A percentile compares a stretch with the other conserved stretches of the same genome.
Conservation (phyloP, 2,329 filamentous ascomycete genomes). For the Ramichloridium luteum region DNA sequence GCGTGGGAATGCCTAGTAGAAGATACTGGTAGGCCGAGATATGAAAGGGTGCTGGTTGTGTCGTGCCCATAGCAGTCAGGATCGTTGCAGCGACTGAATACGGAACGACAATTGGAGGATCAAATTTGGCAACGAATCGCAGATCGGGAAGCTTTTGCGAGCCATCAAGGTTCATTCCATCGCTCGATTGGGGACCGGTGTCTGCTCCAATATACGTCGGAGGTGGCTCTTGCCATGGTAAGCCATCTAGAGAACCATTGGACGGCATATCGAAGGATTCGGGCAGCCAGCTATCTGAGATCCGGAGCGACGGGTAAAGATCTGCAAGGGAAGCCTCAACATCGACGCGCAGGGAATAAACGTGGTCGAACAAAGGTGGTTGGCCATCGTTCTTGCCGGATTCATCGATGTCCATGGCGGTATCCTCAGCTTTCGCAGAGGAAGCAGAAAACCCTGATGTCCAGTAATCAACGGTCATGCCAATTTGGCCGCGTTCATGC, state of each 20-base stretch:
- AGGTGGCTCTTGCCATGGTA: conserved; percentile 57
- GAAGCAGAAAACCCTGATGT: conserved; percentile 4
- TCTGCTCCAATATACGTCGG: conserved; percentile 41
- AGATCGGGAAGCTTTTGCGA: conserved; percentile 51
- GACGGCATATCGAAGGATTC: conserved; percentile 56
- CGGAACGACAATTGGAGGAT: conserved; percentile 61
- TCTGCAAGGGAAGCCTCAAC: conserved; percentile 40
- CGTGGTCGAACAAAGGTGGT: conserved; percentile 15
- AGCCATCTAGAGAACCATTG: conserved; percentile 40
- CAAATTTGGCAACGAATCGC: conserved; percentile 61
- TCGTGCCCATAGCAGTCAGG: conserved; percentile 45
- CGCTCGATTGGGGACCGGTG: conserved; percentile 22
- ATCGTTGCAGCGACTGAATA: conserved; percentile 51
- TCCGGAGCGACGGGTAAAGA: conserved; percentile 49
- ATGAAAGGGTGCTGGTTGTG: conserved; percentile 33
- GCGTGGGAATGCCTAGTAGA: conserved; percentile 10
- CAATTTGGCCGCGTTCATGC: conserved; percentile 55
- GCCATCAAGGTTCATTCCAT: conserved; percentile 44
- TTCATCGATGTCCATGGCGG: conserved; percentile 25
- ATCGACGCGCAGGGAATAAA: conserved; percentile 58
- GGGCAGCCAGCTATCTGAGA: conserved; percentile 64
- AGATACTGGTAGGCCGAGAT: conserved; percentile 12
- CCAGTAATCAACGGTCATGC: conserved; percentile 69
- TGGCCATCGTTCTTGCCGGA: conserved; percentile 1
- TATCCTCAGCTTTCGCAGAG: conserved; percentile 26